Conservation (phyloP, 176 grass and related monocot species). For the Carex myosuroides region DNA sequence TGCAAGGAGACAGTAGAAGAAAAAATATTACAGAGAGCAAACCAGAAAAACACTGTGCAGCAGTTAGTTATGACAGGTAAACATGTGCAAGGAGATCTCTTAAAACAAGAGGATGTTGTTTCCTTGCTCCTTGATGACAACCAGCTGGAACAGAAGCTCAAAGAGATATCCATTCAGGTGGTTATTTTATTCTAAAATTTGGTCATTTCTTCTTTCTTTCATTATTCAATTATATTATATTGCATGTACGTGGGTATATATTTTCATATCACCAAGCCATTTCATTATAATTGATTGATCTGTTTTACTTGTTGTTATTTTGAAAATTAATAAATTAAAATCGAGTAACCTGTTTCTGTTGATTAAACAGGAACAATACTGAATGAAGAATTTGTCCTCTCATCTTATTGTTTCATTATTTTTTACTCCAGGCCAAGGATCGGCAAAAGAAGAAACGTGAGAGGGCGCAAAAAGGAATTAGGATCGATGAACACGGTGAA, state of each 20-base stretch:
- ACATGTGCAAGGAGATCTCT: constrained; percentile 87
- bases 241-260: neutral
- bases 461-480: constrained; percentile 52
- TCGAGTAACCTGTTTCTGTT: neutral
- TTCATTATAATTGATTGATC: neutral
- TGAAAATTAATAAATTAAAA: neutral
- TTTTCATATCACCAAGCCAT: neutral
- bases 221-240: neutral
- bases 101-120: constrained; percentile 97
- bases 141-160: constrained; percentile 87
- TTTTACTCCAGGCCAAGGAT: constrained; percentile 65
- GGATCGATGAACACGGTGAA: constrained; percentile 70
- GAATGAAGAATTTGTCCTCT: neutral
- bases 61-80: constrained; percentile 98
- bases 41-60: constrained; percentile 96
- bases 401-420: constrained; percentile 24
- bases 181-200: neutral
- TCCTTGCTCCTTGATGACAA: constrained; percentile 86
- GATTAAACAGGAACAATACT: neutral
- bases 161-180: constrained; percentile 94
- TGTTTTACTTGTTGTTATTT: neutral
- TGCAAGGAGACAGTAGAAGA: constrained; percentile 99
- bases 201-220: neutral
- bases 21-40: constrained; percentile 96
- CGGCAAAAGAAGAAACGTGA: constrained; percentile 68